phyloP scores from a whole-genome alignment of 2,329 filamentous ascomycete genomes.

The Grosmannia clavigera region DNA sequence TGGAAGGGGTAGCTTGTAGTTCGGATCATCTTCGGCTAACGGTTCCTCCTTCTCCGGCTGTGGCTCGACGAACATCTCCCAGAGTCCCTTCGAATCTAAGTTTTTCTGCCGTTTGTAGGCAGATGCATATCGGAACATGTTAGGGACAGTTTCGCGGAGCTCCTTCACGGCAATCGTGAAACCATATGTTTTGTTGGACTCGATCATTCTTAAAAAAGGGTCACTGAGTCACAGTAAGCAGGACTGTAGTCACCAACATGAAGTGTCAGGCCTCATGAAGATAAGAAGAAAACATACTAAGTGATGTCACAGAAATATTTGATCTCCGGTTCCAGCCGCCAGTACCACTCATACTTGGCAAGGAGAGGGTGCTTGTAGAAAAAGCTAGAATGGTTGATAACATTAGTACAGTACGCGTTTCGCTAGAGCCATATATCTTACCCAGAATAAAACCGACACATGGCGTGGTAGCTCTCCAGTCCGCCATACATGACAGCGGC shows the following conservation, averaged over 20 bases:
- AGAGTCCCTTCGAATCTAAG: conserved; percentile 78
- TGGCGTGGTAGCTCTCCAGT: conserved; percentile 96
- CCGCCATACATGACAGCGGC: conserved; percentile 98
- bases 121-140: conserved; percentile 97
- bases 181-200: conserved; percentile 92
- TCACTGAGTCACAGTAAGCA: conserved; percentile 42
- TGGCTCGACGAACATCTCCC: conserved; percentile 96
- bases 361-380: conserved; percentile 96
- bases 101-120: conserved; percentile 93
- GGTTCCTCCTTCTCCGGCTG: conserved; percentile 50
- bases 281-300: conserved; percentile 52
- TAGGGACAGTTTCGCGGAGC: conserved; percentile 91
- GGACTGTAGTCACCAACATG: neutral
- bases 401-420: neutral
- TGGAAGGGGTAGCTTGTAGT: conserved; percentile 56
- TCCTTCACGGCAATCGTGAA: conserved; percentile 99
- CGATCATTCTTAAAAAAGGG: conserved; percentile 90
- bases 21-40: conserved; percentile 46
- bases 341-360: conserved; percentile 98
- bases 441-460: conserved; percentile 99
- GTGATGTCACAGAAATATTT: conserved; percentile 99
- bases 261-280: neutral
- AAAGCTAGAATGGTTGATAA: conserved; percentile 38
- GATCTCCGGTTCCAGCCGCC: conserved; percentile 97
- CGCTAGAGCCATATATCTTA: conserved; percentile 27